phyloP scores from a whole-genome alignment of 306 rosid genomes.

The Cicer cuneatum region DNA sequence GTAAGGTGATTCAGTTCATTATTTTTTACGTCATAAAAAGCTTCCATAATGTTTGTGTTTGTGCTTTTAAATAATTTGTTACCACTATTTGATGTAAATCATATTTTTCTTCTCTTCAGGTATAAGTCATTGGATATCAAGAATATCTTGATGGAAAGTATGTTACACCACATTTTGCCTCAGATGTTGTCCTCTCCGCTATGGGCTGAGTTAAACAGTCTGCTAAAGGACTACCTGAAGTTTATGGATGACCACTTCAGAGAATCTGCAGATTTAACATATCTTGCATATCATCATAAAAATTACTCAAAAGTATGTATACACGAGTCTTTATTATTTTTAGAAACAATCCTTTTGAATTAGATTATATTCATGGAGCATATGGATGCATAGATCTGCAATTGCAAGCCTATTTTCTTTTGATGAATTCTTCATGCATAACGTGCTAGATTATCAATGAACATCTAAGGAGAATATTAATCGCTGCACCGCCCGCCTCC shows the following conservation, averaged over 20 bases:
- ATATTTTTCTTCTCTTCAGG: constrained; percentile 60
- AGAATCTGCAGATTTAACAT: constrained; percentile 97
- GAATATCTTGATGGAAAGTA: constrained; percentile 90
- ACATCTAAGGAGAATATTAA: constrained; percentile 7
- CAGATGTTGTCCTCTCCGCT: constrained; percentile 90
- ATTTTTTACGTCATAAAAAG: neutral
- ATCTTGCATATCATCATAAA: constrained; percentile 93
- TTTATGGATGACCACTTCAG: constrained; percentile 97
- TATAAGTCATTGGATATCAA: constrained; percentile 86
- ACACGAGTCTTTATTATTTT: constrained; percentile 12
- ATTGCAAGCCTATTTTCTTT: constrained; percentile 23
- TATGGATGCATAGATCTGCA: constrained; percentile 35
- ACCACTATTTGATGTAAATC: constrained; percentile 25
- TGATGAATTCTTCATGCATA: constrained; percentile 5
- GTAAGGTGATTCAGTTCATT: constrained; percentile 53
- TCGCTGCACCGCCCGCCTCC: neutral
- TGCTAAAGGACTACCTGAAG: constrained; percentile 87
- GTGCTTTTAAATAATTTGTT: constrained; percentile 15
- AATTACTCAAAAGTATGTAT: constrained; percentile 86
- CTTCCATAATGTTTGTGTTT: constrained; percentile 24
- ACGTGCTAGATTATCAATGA: constrained; percentile 23
- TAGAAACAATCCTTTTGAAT: constrained; percentile 31
- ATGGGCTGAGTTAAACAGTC: constrained; percentile 68
- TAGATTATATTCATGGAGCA: constrained; percentile 27
- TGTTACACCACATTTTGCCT: constrained; percentile 88